Evolutionary conservation across 345 rosid species (phyloP).

Genomic region (Sonneratia caseolaris): DNA sequence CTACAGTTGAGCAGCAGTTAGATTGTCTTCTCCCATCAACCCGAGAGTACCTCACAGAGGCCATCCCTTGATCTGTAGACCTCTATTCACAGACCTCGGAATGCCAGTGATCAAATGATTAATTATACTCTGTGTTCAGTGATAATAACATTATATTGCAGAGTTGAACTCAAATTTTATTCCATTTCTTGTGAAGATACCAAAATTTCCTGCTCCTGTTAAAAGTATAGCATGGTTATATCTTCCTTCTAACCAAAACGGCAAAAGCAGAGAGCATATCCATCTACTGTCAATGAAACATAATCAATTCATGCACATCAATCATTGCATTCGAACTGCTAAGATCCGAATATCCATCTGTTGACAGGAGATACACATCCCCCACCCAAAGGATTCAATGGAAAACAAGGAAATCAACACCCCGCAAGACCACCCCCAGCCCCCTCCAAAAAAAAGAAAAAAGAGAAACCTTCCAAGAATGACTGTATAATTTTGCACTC

Average conservation of each 20-base stretch:
- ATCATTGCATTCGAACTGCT: background rate
- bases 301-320: background rate
- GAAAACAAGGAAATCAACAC: background rate
- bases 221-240: too few relatives aligned
- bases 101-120: background rate
- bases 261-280: background rate
- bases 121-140: background rate
- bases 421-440: too few relatives aligned
- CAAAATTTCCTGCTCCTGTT: background rate
- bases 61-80: slow-evolving; percentile 28
- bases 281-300: background rate
- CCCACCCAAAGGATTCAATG: too few relatives aligned
- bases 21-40: slow-evolving; percentile 60
- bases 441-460: too few relatives aligned
- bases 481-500: too few relatives aligned
- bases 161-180: background rate
- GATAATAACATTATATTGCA: background rate
- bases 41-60: slow-evolving; percentile 50
- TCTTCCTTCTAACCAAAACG: background rate
- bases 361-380: background rate
- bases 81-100: slow-evolving; percentile 16
- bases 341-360: background rate
- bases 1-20: slow-evolving; percentile 48
- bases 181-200: background rate
- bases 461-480: too few relatives aligned